A percentile compares a stretch with the other conserved stretches of the same genome.
Evolutionary conservation across 305 asterid species (phyloP).

Genomic region (Euphrasia arctica): DNA sequence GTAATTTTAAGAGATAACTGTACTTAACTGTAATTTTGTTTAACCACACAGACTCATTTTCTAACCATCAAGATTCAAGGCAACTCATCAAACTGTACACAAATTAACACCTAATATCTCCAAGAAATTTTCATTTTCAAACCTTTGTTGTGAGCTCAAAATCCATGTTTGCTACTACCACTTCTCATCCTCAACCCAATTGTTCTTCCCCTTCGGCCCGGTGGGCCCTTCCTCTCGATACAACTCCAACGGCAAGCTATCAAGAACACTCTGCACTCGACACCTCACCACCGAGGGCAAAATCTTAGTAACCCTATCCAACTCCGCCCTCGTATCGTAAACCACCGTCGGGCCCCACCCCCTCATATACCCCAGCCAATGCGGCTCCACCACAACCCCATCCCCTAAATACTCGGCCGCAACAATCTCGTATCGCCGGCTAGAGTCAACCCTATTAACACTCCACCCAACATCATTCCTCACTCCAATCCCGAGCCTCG

Average conservation of each 20-base stretch:
- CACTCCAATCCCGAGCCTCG: conserved; percentile 70
- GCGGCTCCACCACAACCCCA: conserved; percentile 54
- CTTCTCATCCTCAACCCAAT: conserved; percentile 92
- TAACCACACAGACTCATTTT: too few relatives aligned
- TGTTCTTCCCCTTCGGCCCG: conserved; percentile 96
- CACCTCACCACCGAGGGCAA: conserved; percentile 48
- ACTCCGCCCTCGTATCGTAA: conserved; percentile 60
- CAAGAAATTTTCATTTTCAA: too few relatives aligned
- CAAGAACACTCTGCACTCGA: conserved; percentile 39
- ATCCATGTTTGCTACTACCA: conserved; percentile 28
- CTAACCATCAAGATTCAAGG: too few relatives aligned
- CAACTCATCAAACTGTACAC: too few relatives aligned
- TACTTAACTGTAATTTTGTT: too few relatives aligned
- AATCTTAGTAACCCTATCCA: conserved; percentile 44
- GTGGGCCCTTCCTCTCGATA: conserved; percentile 85
- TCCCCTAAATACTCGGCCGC: conserved; percentile 86
- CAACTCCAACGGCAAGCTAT: conserved; percentile 71
- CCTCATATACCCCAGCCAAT: conserved; percentile 83
- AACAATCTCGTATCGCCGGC: conserved; percentile 59
- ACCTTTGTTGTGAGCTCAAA: too few relatives aligned
- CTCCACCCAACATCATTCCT: conserved; percentile 75
- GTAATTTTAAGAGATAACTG: too few relatives aligned
- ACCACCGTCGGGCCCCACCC: conserved; percentile 79
- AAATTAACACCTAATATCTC: too few relatives aligned
- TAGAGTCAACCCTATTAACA: conserved; percentile 53